Base-by-base conservation (phyloP, 2,329 filamentous ascomycete genomes). In the Cercospora zeae-maydis region DNA sequence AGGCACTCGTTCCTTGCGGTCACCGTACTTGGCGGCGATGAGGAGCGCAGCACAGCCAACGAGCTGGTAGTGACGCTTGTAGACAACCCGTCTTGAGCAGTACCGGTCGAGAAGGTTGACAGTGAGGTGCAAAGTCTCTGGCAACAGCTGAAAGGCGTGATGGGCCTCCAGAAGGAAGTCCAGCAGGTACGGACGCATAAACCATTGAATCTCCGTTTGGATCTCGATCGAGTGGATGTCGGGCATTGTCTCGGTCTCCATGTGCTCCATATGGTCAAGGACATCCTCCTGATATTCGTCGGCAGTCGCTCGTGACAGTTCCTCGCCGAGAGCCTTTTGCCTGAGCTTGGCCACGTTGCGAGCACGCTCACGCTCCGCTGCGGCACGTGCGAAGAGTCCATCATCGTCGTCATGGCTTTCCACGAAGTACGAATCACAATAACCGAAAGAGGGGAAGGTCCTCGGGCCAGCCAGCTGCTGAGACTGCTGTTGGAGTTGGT, bases 171-270 rank as follows among this genome's bases (percentile, higher is more conserved):
- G 90, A 70, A 99, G 86, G 80, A 99, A 99, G 81, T 99, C 95
- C 75, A 99, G 90, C 36, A 99, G 88, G 78, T 97, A 98, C 0
- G 95, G 95, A 72, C 95, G 84, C 95, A 99, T 99, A 80, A 96
- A 98, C 95, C 95, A 99, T 76, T 98, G 92, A 67, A 99, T 98
- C 83, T 99, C 95, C 69, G 93, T 92, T 79, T 99, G 95, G 78
- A 98, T 97, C 77, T 99, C 95, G 77, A 99, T 99, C 36, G 96
- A 92, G 77, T 93, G 93, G 76, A 96, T 93, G 78, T 99, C 95
- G 59, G 95, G 91, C 69, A 98, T 83, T 30, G 95, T 98, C 79
- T 96, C 90, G 73, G 88, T 85, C 87, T 99, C 95, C 93, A 99
- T 97, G 73, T 90, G 84, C 76, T 92, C 86, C 90, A 97, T 95